phyloP scores from a whole-genome alignment of 306 rosid genomes.

The Ceratonia siliqua region DNA sequence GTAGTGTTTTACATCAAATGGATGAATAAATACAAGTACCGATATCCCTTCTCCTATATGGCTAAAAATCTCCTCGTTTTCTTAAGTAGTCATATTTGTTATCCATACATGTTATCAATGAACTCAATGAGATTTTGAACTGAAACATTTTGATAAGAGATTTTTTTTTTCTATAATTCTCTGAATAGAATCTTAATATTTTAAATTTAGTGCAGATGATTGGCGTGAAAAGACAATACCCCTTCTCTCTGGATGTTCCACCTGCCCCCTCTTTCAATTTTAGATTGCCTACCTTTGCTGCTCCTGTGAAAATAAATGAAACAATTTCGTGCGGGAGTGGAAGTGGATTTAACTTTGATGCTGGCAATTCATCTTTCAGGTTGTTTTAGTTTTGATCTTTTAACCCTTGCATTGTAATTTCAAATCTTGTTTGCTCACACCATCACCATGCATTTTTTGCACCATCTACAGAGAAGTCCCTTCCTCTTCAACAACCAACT shows the following conservation, averaged over 20 bases:
- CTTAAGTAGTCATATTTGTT: constrained; percentile 10
- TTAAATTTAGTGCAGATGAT: constrained; percentile 45
- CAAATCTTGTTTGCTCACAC: constrained; percentile 27
- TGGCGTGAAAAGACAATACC: constrained; percentile 70
- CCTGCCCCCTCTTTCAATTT: constrained; percentile 45
- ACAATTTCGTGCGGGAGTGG: constrained; percentile 33
- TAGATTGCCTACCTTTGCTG: constrained; percentile 42
- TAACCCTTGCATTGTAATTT: neutral
- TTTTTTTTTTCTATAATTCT: neutral
- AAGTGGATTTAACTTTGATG: constrained; percentile 38
- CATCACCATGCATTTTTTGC: neutral
- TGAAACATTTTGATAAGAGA: neutral
- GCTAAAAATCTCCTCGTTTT: neutral
- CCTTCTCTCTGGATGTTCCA: constrained; percentile 57
- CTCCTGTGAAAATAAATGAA: constrained; percentile 48
- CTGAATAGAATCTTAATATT: neutral
- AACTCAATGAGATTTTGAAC: constrained; percentile 1
- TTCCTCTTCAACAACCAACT: constrained; percentile 47
- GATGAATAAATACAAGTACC: neutral
- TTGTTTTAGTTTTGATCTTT: constrained; percentile 32
- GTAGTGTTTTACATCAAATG: neutral
- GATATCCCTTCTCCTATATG: neutral
- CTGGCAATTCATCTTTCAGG: constrained; percentile 50
- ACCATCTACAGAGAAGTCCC: constrained; percentile 54
- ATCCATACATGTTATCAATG: neutral